Base-by-base conservation (phyloP, 2,329 filamentous ascomycete genomes). In the Juglanconis oblonga region DNA sequence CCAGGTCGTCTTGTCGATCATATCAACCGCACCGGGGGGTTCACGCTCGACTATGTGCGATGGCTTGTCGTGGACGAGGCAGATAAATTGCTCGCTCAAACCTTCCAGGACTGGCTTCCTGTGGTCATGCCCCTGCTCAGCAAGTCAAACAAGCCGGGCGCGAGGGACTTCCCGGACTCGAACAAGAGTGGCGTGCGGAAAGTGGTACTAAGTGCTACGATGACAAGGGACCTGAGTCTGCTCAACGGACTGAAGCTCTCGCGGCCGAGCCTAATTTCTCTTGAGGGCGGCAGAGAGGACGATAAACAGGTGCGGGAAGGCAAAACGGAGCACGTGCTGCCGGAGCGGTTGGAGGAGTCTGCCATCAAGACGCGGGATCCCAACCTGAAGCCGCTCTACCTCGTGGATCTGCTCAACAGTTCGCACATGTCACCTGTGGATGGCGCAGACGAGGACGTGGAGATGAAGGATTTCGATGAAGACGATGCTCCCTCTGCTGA, bases 61-160 rank as follows among this genome's bases (percentile, higher is more conserved):
- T 98, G 93, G 92, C 80, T 98, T 0, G 85, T 97, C 3, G 89
- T 97, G 50, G 94, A 98, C 68, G 94, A 98, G 75, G 95, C 94
- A 10, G 94, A 98, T 73, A 92, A 95, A 70, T 79, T 98, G 11
- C 82, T 98, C 5, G 89, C 93, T 48, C 91, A 98, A 72, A 93
- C 90, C 69, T 97, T 95, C 73, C 93, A 97, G 71, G 90, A 94
- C 68, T 97, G 93, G 93, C 79, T 96, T 3, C 85, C 87, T 45
- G 77, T 88, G 0, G 84, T 95, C 6, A 87, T 91, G 69, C 83
- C 87, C 14, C 77, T 78, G 49, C 79, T 91, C 63, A 79, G 80
- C 42, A 51, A 38, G 3, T 73, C 72, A 1, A 72, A 72, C 2
- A 78, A 79, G 47, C 72, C 76, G 2, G 80, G 81, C 31, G 75